Evolutionary conservation across 2,329 filamentous ascomycete species (phyloP), one percentile per base, ranked within the genome.

Genomic region (Aspergillus sp.): DNA sequence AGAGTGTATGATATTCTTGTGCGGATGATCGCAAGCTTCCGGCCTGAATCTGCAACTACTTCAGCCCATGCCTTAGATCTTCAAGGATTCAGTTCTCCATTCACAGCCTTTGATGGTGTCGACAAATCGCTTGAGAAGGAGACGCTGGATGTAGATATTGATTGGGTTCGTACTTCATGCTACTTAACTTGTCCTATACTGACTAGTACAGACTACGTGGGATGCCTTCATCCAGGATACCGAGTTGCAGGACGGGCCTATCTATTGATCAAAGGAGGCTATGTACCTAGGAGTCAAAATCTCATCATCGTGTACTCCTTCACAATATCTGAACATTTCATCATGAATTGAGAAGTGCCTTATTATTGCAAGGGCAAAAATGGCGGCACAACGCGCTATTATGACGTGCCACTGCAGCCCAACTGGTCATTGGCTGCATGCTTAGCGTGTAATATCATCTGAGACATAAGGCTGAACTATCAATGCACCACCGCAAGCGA

Each of bases 191-290:
- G 41, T 1, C 13, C 3, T 8, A 27, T 58, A 38, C 57, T 59
- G 42, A 59, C 19, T 1, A 3, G 3, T 1, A 13, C 11, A 59
- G 57, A 42, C 27, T 17, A 54, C 50, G 13, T 59, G 57, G 57
- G 57, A 59, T 49, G 25, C 57, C 5, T 59, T 54, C n/a, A 54
- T 59, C 23, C 49, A 59, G 7, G 39, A 44, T 13, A 30, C 50
- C 5, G 27, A 30, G 13, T 53, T 53, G 13, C n/a, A 17, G 15
- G 10, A 23, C 2, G 55, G 47, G 27, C 55, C 55, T 4, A n/a
- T 57, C 3, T 57, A 57, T 30, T 51, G 3, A 42, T 21, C 32
- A 36, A 36, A 13, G 10, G 32, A 11, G 3, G 11, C 2, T 15
- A 13, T 36, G 10, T 36, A 13, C 30, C 11, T 13, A 32, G 10